These are phyloP conservation scores for Teratosphaeria gauchensis DNA, from an alignment of 2,329 filamentous ascomycete species.

Conservation along the genomic window DNA sequence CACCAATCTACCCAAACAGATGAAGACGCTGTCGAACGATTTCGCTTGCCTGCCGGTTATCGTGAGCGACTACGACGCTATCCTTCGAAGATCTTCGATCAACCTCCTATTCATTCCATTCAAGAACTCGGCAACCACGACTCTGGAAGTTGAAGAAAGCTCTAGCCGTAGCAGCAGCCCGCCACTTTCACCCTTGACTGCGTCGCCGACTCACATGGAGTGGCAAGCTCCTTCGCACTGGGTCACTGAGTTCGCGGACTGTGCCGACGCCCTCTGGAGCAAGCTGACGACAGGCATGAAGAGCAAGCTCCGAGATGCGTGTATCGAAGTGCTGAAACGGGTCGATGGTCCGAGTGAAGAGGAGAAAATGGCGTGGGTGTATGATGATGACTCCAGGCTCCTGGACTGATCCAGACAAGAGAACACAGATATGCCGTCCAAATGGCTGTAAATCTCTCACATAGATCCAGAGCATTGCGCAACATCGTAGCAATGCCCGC, in stretches of 20 bases:
- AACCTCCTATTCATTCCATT: neutral
- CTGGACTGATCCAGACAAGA: constrained; percentile 14
- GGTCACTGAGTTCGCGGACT: constrained; percentile 11
- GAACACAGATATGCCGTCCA: neutral
- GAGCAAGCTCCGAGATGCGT: constrained; percentile 18
- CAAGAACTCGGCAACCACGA: constrained; percentile 1
- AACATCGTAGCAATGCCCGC: neutral
- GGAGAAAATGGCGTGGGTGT: constrained; percentile 9
- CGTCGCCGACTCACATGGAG: neutral
- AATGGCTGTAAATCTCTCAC: neutral
- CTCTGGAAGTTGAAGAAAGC: neutral
- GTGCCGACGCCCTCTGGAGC: constrained; percentile 11
- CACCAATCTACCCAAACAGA: neutral
- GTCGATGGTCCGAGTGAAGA: constrained; percentile 12
- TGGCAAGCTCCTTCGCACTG: neutral
- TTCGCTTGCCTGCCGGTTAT: constrained; percentile 18
- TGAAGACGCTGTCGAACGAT: constrained; percentile 6
- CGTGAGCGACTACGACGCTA: constrained; percentile 14
- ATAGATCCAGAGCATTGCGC: neutral
- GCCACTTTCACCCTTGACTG: neutral
- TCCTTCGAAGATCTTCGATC: constrained; percentile 1
- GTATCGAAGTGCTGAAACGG: constrained; percentile 18
- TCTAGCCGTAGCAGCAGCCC: neutral
- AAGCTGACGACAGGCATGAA: constrained; percentile 15
- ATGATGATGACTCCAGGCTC: constrained; percentile 21